Percentiles rank a stretch among this genome's conserved stretches.
Evolutionary conservation across 352 stramenopile genomes (phyloP).

Genomic region (Phytophthora nicotianae): DNA sequence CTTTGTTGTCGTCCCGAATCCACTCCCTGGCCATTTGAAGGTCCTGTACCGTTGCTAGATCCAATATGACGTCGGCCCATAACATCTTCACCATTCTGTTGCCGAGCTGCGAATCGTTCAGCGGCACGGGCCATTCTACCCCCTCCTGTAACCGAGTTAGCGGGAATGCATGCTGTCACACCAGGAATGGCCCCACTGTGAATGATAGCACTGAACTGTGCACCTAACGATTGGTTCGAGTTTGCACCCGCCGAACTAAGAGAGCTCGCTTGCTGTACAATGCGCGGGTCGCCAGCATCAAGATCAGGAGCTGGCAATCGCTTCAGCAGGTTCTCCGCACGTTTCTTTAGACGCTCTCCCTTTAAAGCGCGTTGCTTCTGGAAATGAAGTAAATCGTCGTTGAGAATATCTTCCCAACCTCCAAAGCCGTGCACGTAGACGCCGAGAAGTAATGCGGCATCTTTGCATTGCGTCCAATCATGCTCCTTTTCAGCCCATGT

Average conservation of each 20-base stretch:
- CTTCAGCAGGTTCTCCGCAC: slow-evolving; percentile 83
- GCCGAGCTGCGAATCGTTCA: slow-evolving; percentile 59
- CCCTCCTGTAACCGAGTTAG: slow-evolving; percentile 37
- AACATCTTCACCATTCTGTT: slow-evolving; percentile 38
- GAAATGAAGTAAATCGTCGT: slow-evolving; percentile 80
- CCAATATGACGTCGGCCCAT: slow-evolving; percentile 16
- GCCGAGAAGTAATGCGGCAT: slow-evolving; percentile 78
- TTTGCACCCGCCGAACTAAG: slow-evolving; percentile 43
- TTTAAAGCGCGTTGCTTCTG: slow-evolving; percentile 83
- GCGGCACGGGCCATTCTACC: slow-evolving; percentile 71
- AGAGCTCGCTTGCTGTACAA: slow-evolving; percentile 62
- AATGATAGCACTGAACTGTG: slow-evolving; percentile 83
- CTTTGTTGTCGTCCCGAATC: slow-evolving; percentile 43
- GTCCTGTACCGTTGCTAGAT: slow-evolving; percentile 21
- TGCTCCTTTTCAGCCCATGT: slow-evolving; percentile 83
- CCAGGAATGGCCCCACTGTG: slow-evolving; percentile 49
- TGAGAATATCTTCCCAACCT: slow-evolving; percentile 86
- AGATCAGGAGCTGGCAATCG: slow-evolving; percentile 66
- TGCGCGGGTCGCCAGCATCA: slow-evolving; percentile 54
- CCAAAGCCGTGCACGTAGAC: slow-evolving; percentile 89
- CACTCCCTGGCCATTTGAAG: slow-evolving; percentile 27
- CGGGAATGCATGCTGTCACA: slow-evolving; percentile 31
- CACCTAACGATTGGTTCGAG: slow-evolving; percentile 63
- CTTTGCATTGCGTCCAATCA: slow-evolving; percentile 80
- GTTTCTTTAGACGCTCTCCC: slow-evolving; percentile 84